Evolutionary conservation across 129 eudicot species (phyloP).

Genomic region (Centella asiatica): DNA sequence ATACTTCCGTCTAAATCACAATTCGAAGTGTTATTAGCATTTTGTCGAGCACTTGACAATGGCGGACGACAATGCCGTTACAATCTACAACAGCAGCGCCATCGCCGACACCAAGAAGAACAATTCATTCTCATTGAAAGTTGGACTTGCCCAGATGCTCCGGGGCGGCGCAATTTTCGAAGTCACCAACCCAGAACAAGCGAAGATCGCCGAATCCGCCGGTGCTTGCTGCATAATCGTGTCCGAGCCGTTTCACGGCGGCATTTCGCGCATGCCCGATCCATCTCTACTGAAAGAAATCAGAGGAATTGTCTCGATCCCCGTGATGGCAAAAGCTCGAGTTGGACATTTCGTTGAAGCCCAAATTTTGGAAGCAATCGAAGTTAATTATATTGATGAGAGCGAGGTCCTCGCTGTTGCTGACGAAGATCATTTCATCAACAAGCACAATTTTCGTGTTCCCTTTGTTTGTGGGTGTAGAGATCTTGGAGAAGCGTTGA

Average conservation of each 20-base stretch:
- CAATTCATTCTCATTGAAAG: slow-evolving; percentile 51
- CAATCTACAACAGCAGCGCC: slow-evolving; percentile 59
- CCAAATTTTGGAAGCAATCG: slow-evolving; percentile 66
- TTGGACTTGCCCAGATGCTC: slow-evolving; percentile 65
- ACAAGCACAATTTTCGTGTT: slow-evolving; percentile 60
- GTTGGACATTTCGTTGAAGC: slow-evolving; percentile 93
- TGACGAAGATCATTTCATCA: slow-evolving; percentile 63
- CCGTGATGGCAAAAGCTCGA: slow-evolving; percentile 67
- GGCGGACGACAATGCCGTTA: slow-evolving; percentile 74
- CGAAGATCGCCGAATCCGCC: slow-evolving; percentile 82
- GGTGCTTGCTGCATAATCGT: slow-evolving; percentile 77
- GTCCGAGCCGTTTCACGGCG: slow-evolving; percentile 19
- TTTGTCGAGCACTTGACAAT: slow-evolving; percentile 36
- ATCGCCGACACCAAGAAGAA: slow-evolving; percentile 60
- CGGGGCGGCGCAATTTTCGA: slow-evolving; percentile 76
- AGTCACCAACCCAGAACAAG: slow-evolving; percentile 53
- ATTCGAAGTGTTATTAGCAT: not conserved
- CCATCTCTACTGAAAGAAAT: slow-evolving; percentile 59
- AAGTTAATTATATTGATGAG: slow-evolving; percentile 79
- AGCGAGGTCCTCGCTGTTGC: slow-evolving; percentile 55
- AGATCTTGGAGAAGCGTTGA: slow-evolving; percentile 68
- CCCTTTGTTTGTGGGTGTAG: slow-evolving; percentile 76
- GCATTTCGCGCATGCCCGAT: slow-evolving; percentile 79
- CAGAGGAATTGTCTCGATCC: slow-evolving; percentile 48
- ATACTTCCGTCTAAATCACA: not conserved